Evolutionary conservation across 2,329 filamentous ascomycete genomes (phyloP).

Genomic region (Talaromyces piceae): DNA sequence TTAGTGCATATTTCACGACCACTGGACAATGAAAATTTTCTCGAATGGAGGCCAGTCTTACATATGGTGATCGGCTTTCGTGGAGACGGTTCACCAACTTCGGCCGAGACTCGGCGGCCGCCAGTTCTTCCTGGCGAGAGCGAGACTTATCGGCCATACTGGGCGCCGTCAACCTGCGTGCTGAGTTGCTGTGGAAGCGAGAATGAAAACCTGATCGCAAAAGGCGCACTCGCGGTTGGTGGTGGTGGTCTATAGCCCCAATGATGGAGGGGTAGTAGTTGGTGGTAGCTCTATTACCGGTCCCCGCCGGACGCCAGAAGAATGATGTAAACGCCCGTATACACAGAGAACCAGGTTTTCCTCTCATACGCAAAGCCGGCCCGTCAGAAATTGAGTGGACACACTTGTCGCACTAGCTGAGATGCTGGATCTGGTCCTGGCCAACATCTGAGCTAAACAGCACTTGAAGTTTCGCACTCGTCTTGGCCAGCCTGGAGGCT

Average conservation of each 20-base stretch:
- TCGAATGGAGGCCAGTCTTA: conserved; percentile 30
- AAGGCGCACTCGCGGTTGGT: not conserved
- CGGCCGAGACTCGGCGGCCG: conserved; percentile 18
- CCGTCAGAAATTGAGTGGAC: not conserved
- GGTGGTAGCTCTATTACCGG: not conserved
- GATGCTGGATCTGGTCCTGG: not conserved
- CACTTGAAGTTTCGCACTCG: no score
- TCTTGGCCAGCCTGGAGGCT: not conserved
- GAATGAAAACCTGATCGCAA: not conserved
- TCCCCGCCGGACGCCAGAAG: conserved; percentile 5
- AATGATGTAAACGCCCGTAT: conserved; percentile 8
- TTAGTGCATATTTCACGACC: not conserved
- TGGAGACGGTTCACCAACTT: conserved; percentile 49
- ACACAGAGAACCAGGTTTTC: not conserved
- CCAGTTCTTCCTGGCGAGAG: conserved; percentile 22
- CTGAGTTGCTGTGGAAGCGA: not conserved
- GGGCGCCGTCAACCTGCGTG: not conserved
- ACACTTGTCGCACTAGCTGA: not conserved
- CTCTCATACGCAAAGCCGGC: not conserved
- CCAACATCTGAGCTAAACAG: no score
- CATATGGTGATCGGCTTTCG: conserved; percentile 61
- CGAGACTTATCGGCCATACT: conserved; percentile 22
- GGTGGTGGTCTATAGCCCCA: not conserved
- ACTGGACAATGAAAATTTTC: no score
- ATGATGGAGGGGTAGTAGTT: conserved; percentile 7